Conservation (phyloP, 169 alveolate genomes). For the Amoebophrya sp. region DNA sequence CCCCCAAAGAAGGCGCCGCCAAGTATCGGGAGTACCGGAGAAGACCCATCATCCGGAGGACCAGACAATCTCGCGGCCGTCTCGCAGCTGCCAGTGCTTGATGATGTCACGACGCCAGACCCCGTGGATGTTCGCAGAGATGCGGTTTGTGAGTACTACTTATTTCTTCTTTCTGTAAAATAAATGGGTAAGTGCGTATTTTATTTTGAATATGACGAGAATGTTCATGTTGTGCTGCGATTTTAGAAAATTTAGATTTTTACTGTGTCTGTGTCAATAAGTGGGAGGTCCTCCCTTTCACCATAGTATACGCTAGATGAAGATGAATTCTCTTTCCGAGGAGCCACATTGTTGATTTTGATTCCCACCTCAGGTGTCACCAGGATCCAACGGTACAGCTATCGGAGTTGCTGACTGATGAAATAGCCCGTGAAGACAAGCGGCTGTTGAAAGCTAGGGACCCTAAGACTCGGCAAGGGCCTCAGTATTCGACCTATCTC, state of each 20-base stretch:
- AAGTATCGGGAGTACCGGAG: background rate
- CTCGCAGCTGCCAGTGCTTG: too few species aligned
- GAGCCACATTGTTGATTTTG: background rate
- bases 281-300: too few species aligned
- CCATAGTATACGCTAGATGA: too few species aligned
- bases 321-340: background rate
- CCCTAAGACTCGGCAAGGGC: background rate
- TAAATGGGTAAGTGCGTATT: too few species aligned
- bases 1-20: slow-evolving; percentile 19
- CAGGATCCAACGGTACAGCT: background rate
- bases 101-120: background rate
- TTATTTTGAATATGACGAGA: too few species aligned
- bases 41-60: background rate
- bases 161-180: too few species aligned
- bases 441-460: background rate
- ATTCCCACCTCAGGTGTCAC: background rate
- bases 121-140: background rate
- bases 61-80: background rate
- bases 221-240: too few species aligned
- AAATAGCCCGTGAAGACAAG: background rate
- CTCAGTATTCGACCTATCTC: background rate
- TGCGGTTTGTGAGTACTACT: background rate
- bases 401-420: background rate
- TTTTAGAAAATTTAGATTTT: too few species aligned
- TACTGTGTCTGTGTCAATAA: too few species aligned